Evolutionary conservation across 148 eudicot genomes (phyloP).

Genomic region (Diospyros lotus): DNA sequence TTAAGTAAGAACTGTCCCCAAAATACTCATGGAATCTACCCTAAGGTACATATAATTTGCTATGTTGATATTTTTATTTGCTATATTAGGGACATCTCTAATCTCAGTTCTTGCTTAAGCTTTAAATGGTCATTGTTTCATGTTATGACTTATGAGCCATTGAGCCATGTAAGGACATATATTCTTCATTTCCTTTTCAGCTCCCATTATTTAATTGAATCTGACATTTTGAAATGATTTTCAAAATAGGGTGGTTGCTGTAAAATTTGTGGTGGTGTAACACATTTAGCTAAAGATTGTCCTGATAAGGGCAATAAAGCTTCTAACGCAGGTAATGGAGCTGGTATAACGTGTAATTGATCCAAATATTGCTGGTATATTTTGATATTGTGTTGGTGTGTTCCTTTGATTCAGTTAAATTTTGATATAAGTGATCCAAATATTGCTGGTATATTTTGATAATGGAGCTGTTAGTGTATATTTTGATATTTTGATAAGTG

Average conservation of each 20-base stretch:
- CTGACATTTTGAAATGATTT: conserved; percentile 11
- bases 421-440: conserved; percentile 2
- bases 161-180: neutral
- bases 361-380: neutral
- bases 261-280: conserved; percentile 78
- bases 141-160: neutral
- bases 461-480: neutral
- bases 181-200: neutral
- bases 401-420: neutral
- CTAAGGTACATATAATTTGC: conserved; percentile 54
- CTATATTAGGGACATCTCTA: neutral
- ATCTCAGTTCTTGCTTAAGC: neutral
- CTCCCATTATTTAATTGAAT: neutral
- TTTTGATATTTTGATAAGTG: neutral
- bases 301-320: conserved; percentile 49
- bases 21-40: conserved; percentile 90
- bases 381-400: neutral
- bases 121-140: conserved; percentile 2
- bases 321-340: conserved; percentile 24
- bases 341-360: conserved; percentile 41
- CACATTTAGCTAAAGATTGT: conserved; percentile 90
- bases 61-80: neutral
- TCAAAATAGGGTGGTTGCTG: conserved; percentile 77
- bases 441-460: neutral
- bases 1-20: conserved; percentile 92